Percentiles rank a stretch among this genome's conserved stretches.
Conservation (phyloP, 306 rosid species). For the Glycyrrhiza uralensis region DNA sequence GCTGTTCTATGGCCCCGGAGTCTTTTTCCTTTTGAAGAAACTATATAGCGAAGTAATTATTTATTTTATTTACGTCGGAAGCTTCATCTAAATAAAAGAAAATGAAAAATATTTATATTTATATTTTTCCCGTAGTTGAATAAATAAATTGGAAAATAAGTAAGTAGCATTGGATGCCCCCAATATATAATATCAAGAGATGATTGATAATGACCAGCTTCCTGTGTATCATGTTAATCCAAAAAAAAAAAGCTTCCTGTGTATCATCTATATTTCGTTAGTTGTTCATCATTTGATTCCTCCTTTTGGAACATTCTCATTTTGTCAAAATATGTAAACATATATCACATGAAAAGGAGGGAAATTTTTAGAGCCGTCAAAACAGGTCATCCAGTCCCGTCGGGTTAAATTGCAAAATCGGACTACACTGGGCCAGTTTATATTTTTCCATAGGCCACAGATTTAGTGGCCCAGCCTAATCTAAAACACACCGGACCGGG, state of each 20-base stretch:
- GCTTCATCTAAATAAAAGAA: not conserved
- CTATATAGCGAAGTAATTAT: no score
- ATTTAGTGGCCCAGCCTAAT: no score
- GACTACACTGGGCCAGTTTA: no score
- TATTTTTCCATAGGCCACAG: no score
- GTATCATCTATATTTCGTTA: not conserved
- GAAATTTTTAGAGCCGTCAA: no score
- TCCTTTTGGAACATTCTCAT: slow-evolving; percentile 39
- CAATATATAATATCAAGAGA: not conserved
- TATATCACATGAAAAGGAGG: slow-evolving; percentile 31
- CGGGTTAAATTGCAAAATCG: no score
- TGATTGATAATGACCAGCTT: slow-evolving; percentile 9
- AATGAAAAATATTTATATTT: no score
- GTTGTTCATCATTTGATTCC: slow-evolving; percentile 17
- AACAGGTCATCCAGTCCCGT: no score
- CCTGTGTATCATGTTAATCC: not conserved
- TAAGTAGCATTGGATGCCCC: slow-evolving; percentile 36
- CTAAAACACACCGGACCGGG: no score
- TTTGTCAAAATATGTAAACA: slow-evolving; percentile 30
- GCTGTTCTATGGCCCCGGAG: not conserved
- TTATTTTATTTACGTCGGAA: not conserved
- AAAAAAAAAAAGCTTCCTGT: no score
- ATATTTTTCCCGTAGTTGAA: no score
- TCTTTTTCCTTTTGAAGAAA: not conserved
- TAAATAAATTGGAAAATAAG: not conserved